phyloP scores from a whole-genome alignment of 2,329 filamentous ascomycete species.

The Fonsecaea nubica region DNA sequence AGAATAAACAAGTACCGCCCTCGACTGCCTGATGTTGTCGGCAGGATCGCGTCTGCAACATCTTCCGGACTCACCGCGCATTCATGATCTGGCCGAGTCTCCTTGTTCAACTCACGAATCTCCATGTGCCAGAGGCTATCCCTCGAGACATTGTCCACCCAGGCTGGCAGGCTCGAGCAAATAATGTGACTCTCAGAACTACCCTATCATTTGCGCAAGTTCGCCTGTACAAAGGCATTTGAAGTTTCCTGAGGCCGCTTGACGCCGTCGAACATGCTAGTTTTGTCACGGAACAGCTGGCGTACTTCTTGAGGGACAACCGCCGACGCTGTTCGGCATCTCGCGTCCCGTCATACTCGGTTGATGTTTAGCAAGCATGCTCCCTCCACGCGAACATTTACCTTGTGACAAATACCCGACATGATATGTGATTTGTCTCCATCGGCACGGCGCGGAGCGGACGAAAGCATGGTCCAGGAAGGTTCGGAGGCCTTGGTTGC shows the following conservation, averaged over 20 bases:
- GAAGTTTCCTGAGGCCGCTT: neutral
- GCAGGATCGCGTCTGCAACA: no score
- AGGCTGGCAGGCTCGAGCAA: neutral
- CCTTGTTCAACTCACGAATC: neutral
- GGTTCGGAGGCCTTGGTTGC: neutral
- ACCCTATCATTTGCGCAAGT: neutral
- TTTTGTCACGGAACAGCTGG: neutral
- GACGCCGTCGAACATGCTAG: neutral
- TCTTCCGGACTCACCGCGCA: neutral
- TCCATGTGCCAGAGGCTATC: neutral
- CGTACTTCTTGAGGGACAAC: neutral
- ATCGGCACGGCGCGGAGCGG: neutral
- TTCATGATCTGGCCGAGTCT: neutral
- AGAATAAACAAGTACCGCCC: no score
- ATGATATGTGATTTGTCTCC: neutral
- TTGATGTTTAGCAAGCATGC: neutral
- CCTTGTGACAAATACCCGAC: neutral
- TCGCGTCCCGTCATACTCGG: neutral
- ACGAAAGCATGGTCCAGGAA: neutral
- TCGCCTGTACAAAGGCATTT: neutral
- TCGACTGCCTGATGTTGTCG: no score
- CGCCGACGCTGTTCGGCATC: neutral
- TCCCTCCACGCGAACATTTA: neutral
- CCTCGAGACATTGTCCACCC: neutral
- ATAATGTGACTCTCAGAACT: neutral